phyloP scores from a whole-genome alignment of 2,329 filamentous ascomycete genomes.

The Neurospora crassa region DNA sequence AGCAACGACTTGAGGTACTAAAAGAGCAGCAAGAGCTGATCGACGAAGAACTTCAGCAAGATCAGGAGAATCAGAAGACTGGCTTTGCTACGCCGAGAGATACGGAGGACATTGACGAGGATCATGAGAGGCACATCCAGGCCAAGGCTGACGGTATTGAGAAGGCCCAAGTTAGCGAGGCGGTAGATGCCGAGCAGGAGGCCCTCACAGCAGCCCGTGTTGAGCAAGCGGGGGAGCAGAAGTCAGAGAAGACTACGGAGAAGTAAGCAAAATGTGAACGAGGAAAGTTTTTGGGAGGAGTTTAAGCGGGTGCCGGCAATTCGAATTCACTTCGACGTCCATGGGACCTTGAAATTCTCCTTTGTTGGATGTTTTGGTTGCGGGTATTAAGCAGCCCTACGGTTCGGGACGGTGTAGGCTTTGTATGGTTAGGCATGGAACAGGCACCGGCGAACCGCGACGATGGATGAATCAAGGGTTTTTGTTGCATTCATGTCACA shows the following conservation, averaged over 20 bases:
- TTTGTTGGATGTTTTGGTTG: background rate
- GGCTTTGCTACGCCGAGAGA: conserved; percentile 73
- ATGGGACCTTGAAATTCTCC: background rate
- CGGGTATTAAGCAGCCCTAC: background rate
- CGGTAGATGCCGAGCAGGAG: conserved; percentile 46
- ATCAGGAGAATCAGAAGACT: conserved; percentile 66
- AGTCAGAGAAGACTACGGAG: conserved; percentile 25
- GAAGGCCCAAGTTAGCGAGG: conserved; percentile 42
- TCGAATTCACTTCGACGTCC: background rate
- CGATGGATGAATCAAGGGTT: background rate
- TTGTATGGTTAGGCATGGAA: background rate
- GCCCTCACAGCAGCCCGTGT: conserved; percentile 31
- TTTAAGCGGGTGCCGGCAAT: background rate
- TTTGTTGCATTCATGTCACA: background rate
- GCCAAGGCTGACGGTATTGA: conserved; percentile 37
- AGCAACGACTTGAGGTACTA: conserved; percentile 94
- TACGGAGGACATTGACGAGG: conserved; percentile 87
- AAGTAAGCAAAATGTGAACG: conserved; percentile 8
- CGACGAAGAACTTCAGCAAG: conserved; percentile 91
- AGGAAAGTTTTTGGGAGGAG: background rate
- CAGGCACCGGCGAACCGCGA: background rate
- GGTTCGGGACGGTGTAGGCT: background rate
- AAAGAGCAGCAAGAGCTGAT: conserved; percentile 98
- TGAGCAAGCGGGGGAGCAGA: conserved; percentile 32
- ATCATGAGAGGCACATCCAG: conserved; percentile 58